Evolutionary conservation across 306 rosid genomes (phyloP).

Genomic region (Pterocarpus macrocarpus): DNA sequence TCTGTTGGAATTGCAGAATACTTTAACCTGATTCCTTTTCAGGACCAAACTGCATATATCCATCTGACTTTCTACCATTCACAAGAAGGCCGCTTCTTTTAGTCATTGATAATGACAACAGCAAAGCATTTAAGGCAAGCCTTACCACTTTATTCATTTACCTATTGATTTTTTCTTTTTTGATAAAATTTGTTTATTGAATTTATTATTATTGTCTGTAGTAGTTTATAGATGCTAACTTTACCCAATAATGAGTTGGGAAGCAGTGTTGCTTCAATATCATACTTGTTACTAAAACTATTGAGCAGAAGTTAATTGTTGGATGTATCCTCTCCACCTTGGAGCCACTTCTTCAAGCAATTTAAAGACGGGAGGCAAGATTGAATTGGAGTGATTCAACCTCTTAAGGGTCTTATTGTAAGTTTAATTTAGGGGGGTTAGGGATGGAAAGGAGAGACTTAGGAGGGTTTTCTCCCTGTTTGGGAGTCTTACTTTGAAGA

Average conservation of each 20-base stretch:
- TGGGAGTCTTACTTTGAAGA: no score
- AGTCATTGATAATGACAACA: slow-evolving; percentile 80
- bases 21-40: slow-evolving; percentile 58
- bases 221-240: slow-evolving; percentile 20
- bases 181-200: slow-evolving; percentile 16
- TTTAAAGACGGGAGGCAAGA: not conserved
- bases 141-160: slow-evolving; percentile 7
- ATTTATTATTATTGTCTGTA: slow-evolving; percentile 20
- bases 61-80: slow-evolving; percentile 86
- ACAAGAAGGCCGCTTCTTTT: slow-evolving; percentile 93
- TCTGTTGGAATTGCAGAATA: slow-evolving; percentile 39
- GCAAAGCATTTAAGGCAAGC: slow-evolving; percentile 92
- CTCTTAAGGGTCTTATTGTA: not conserved
- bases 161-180: slow-evolving; percentile 26
- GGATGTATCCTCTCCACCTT: not conserved
- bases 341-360: not conserved
- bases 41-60: slow-evolving; percentile 87
- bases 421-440: no score
- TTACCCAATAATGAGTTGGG: slow-evolving; percentile 33
- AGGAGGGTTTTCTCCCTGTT: no score
- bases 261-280: not conserved
- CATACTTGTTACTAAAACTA: slow-evolving; percentile 23
- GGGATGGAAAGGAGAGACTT: no score
- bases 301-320: slow-evolving; percentile 25
- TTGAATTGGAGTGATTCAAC: not conserved